phyloP scores from a whole-genome alignment of 495 filamentous ascomycete species.

The Aspergillus carlsbadensis region DNA sequence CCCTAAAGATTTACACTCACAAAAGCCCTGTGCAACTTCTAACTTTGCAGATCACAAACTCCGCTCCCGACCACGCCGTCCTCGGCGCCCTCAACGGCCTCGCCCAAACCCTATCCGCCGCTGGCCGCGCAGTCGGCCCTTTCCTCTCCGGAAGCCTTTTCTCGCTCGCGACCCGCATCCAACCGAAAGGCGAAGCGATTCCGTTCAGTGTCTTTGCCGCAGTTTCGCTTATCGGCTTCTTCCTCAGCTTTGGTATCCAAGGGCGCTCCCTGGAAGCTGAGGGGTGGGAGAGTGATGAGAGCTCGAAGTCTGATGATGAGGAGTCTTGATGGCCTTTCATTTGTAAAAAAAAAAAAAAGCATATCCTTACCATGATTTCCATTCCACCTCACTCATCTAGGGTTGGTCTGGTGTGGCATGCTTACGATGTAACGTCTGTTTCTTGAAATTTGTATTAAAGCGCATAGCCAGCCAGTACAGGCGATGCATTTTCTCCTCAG shows the following conservation, averaged over 20 bases:
- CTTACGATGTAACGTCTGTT: conserved; percentile 6
- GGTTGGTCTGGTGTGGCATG: too few species aligned
- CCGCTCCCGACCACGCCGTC: conserved; percentile 78
- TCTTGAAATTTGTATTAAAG: too few species aligned
- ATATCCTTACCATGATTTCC: too few species aligned
- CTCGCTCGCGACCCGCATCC: conserved; percentile 63
- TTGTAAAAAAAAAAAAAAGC: too few species aligned
- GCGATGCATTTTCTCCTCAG: not conserved
- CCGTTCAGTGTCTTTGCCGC: conserved; percentile 83
- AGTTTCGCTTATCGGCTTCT: conserved; percentile 71
- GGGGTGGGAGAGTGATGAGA: conserved; percentile 55
- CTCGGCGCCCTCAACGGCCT: conserved; percentile 91
- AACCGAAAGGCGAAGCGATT: conserved; percentile 78
- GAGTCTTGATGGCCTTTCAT: not conserved
- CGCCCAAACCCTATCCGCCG: conserved; percentile 90
- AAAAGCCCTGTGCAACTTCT: too few species aligned
- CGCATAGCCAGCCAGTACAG: not conserved
- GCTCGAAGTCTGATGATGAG: conserved; percentile 52
- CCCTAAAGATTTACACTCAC: not conserved
- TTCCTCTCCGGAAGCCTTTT: conserved; percentile 86
- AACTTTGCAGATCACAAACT: conserved; percentile 78
- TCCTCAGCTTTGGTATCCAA: conserved; percentile 70
- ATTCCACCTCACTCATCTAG: too few species aligned
- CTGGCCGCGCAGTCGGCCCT: conserved; percentile 83
- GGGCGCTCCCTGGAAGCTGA: conserved; percentile 60